phyloP scores from a whole-genome alignment of 495 filamentous ascomycete species.

The Elaphomyces granulatus region DNA sequence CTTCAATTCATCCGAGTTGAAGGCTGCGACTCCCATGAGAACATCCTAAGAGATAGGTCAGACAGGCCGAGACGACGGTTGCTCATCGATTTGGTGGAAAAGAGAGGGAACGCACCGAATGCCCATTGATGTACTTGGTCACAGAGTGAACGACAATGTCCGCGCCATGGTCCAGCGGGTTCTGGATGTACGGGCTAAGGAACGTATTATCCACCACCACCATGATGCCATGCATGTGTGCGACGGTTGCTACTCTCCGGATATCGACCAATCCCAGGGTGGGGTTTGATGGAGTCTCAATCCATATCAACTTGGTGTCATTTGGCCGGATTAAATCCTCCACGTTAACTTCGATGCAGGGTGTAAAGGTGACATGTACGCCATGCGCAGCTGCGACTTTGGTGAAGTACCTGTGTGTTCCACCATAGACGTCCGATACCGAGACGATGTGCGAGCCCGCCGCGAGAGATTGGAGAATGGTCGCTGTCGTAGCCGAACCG shows the following conservation, averaged over 20 bases:
- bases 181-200: slow-evolving; percentile 89
- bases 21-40: slow-evolving; percentile 95
- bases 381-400: slow-evolving; percentile 92
- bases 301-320: slow-evolving; percentile 93
- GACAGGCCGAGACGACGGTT: no score
- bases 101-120: slow-evolving; percentile 48
- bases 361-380: slow-evolving; percentile 87
- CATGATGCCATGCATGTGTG: slow-evolving; percentile 75
- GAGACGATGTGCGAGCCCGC: slow-evolving; percentile 88
- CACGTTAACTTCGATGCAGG: slow-evolving; percentile 76
- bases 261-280: slow-evolving; percentile 90
- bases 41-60: slow-evolving; percentile 72
- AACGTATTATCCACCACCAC: slow-evolving; percentile 99
- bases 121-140: slow-evolving; percentile 99
- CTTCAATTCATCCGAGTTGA: slow-evolving; percentile 68
- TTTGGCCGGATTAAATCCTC: slow-evolving; percentile 61
- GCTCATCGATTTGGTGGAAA: no score
- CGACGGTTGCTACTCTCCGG: slow-evolving; percentile 59
- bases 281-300: slow-evolving; percentile 89
- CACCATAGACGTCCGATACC: slow-evolving; percentile 94
- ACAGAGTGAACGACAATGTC: slow-evolving; percentile 98
- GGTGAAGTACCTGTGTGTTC: slow-evolving; percentile 97
- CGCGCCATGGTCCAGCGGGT: slow-evolving; percentile 85
- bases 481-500: slow-evolving; percentile 86
- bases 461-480: slow-evolving; percentile 83